These are phyloP conservation scores for Lichtheimia ornata DNA, from an alignment of 371 early-diverging fungal species.

Conservation along the genomic window DNA sequence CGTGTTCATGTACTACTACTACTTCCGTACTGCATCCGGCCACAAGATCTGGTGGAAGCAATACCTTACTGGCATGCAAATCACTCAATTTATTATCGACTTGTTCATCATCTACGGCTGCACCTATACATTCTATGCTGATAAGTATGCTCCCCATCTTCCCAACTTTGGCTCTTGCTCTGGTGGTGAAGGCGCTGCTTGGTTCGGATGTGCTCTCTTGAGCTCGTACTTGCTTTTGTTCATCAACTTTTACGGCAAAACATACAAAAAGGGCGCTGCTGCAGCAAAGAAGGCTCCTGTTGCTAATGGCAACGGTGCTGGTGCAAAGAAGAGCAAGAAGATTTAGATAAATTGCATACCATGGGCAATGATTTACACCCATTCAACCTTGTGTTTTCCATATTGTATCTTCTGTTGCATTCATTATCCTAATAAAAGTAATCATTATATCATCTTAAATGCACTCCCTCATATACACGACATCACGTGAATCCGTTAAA, in stretches of 20 bases:
- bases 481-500: too few relatives aligned
- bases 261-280: constrained; percentile 54
- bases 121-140: constrained; percentile 79
- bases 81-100: constrained; percentile 88
- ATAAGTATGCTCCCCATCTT: constrained; percentile 65
- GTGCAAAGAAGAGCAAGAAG: constrained; percentile 40
- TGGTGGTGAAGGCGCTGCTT: constrained; percentile 77
- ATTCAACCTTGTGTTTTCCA: too few relatives aligned
- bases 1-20: constrained; percentile 91
- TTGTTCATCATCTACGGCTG: constrained; percentile 77
- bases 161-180: constrained; percentile 80
- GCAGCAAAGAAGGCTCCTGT: constrained; percentile 42
- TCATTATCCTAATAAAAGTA: too few relatives aligned
- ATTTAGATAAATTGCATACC: constrained; percentile 21
- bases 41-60: constrained; percentile 93
- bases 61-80: constrained; percentile 88
- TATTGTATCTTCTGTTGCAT: too few relatives aligned
- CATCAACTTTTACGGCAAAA: constrained; percentile 86
- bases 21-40: constrained; percentile 84
- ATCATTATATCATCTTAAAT: too few relatives aligned
- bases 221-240: constrained; percentile 85
- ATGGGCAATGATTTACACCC: too few relatives aligned
- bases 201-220: constrained; percentile 80
- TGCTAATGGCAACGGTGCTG: constrained; percentile 17
- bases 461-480: too few relatives aligned